These are phyloP conservation scores for Xylaria sp. DNA, from an alignment of 2,329 filamentous ascomycete genomes.

Conservation along the genomic window DNA sequence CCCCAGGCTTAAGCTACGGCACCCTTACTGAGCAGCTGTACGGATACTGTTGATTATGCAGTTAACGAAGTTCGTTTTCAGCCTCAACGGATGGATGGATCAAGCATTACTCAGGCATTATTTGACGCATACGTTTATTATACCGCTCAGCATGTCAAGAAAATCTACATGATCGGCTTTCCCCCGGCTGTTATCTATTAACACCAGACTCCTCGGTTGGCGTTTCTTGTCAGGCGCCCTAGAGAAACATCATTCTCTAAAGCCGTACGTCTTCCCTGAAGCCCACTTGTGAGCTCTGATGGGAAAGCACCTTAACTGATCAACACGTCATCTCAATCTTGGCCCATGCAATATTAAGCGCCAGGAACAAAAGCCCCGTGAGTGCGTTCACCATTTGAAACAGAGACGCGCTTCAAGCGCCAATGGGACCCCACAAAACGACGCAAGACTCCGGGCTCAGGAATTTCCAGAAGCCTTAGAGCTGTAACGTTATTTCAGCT, in stretches of 20 bases:
- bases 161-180: background rate
- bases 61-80: background rate
- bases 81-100: background rate
- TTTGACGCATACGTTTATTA: background rate
- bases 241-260: background rate
- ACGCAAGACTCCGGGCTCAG: background rate
- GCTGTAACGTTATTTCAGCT: constrained; percentile 28
- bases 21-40: too few species aligned
- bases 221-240: background rate
- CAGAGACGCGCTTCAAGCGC: background rate
- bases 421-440: background rate
- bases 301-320: background rate
- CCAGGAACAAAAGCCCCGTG: constrained; percentile 1
- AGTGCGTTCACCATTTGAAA: constrained; percentile 1
- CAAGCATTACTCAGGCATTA: background rate
- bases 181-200: too few species aligned
- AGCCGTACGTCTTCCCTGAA: background rate
- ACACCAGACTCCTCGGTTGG: too few species aligned
- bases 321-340: constrained; percentile 8
- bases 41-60: background rate
- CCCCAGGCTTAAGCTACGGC: background rate
- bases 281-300: background rate
- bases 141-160: background rate
- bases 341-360: background rate
- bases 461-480: constrained; percentile 21